Conservation (phyloP, 768 basidiomycete species). For the Mycena alexandri region DNA sequence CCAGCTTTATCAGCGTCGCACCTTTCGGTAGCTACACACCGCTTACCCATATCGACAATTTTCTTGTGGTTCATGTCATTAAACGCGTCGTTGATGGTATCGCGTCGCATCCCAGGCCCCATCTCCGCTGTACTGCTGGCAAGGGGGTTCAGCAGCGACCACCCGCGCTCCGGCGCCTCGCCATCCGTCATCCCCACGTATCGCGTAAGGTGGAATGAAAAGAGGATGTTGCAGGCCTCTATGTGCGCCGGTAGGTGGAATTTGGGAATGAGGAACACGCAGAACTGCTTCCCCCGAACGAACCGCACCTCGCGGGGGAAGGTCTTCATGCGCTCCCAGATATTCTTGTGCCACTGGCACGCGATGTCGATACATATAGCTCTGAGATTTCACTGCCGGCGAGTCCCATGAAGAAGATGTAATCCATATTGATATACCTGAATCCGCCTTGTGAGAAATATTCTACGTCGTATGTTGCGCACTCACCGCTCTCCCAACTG, state of each 20-base stretch:
- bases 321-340: constrained; percentile 29
- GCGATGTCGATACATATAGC: constrained; percentile 42
- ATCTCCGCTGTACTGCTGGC: constrained; percentile 48
- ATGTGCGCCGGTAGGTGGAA: constrained; percentile 49
- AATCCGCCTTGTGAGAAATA: not conserved
- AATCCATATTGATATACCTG: constrained; percentile 44
- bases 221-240: constrained; percentile 41
- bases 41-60: constrained; percentile 6
- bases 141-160: constrained; percentile 43
- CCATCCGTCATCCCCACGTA: constrained; percentile 46
- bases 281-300: not conserved
- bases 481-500: constrained; percentile 38
- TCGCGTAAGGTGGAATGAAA: constrained; percentile 44
- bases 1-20: not conserved
- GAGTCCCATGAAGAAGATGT: constrained; percentile 41
- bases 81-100: constrained; percentile 48
- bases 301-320: constrained; percentile 6
- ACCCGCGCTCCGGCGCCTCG: constrained; percentile 47
- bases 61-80: constrained; percentile 33
- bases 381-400: constrained; percentile 16
- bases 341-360: constrained; percentile 44
- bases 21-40: no score
- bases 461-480: not conserved
- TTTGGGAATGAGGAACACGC: constrained; percentile 39
- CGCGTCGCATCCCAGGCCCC: constrained; percentile 43